Evolutionary conservation across 176 grass and related monocot species (phyloP), one percentile per base, ranked within the genome.

Genomic region (Aegilops bicornis): DNA sequence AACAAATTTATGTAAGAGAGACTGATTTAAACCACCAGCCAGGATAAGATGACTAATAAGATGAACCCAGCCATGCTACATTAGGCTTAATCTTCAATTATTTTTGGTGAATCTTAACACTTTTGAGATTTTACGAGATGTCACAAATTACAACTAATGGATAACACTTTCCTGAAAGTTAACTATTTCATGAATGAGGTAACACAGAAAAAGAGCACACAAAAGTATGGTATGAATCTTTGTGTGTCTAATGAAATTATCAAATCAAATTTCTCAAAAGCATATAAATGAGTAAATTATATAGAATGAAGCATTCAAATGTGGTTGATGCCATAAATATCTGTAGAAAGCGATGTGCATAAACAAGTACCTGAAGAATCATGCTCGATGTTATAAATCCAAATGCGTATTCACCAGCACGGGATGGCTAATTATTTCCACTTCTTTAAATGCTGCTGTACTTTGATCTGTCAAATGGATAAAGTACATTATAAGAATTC

Each of bases 321-420:
- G 40, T 1, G 3, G 71, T 27, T 13, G 23, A 74, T 47, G 70
- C 24, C 43, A 25, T 47, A 47, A 72, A 89, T 27, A 76, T 76
- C 35, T 58, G 74, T 10, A 81, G 61, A 33, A 76, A 63, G n/a
- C 1, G 10, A 79, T 66, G 61, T 30, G 76, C 32, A 67, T 60
- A 56, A 76, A 87, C 30, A 84, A 84, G 23, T 91, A 94, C 96
- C 93, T 94, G 96, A 89, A 98, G 96, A 86, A 85, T 65, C 87
- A 98, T 77, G 2, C 88, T 91, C 7, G 96, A 98, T 69, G 93
- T 98, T 78, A 98, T 98, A 17, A 98, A 98, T 84, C 93, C 92
- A 91, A 98, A 98, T 89, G 96, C 93, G 73, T 98, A 98, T 90
- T 98, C 93, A 32, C 96, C 96, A 85, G 92, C 84, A 65, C 92